Conservation (phyloP, 495 filamentous ascomycete genomes). For the Podospora didyma region DNA sequence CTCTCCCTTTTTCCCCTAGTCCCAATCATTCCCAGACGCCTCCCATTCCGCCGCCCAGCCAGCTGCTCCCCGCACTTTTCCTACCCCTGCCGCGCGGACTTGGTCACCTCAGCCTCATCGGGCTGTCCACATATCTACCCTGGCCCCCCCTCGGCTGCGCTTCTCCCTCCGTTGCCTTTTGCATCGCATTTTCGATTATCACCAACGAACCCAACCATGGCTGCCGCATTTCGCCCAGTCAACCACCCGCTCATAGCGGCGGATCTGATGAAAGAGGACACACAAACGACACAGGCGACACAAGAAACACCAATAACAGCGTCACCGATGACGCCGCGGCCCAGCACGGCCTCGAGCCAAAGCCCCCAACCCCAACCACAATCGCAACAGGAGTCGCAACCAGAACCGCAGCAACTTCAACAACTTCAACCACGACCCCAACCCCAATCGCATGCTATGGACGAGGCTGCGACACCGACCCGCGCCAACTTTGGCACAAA, state of each 20-base stretch:
- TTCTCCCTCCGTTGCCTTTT: slow-evolving; percentile 13
- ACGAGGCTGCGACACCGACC: slow-evolving; percentile 59
- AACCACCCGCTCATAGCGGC: slow-evolving; percentile 64
- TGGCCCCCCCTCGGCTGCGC: slow-evolving; percentile 16
- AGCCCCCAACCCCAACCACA: slow-evolving; percentile 22
- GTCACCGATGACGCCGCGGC: slow-evolving; percentile 61
- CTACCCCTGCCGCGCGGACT: slow-evolving; percentile 29
- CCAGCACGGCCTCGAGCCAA: slow-evolving; percentile 39
- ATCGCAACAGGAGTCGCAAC: too few relatives aligned
- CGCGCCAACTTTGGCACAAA: slow-evolving; percentile 48
- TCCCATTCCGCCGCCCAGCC: slow-evolving; percentile 5
- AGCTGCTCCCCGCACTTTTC: slow-evolving; percentile 26
- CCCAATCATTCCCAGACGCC: slow-evolving; percentile 32
- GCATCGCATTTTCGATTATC: slow-evolving; percentile 10
- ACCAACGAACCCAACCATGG: slow-evolving; percentile 31
- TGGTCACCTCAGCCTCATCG: slow-evolving; percentile 33
- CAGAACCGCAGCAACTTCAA: too few relatives aligned
- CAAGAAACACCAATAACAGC: slow-evolving; percentile 44
- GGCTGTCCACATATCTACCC: slow-evolving; percentile 29
- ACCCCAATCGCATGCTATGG: slow-evolving; percentile 24
- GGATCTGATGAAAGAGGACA: slow-evolving; percentile 32
- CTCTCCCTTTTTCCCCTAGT: slow-evolving; percentile 20
- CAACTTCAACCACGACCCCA: too few relatives aligned
- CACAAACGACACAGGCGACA: too few relatives aligned
- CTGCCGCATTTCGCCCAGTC: slow-evolving; percentile 66